Conservation (phyloP, 2,329 filamentous ascomycete genomes). For the Ceratocystis cacaofunesta region DNA sequence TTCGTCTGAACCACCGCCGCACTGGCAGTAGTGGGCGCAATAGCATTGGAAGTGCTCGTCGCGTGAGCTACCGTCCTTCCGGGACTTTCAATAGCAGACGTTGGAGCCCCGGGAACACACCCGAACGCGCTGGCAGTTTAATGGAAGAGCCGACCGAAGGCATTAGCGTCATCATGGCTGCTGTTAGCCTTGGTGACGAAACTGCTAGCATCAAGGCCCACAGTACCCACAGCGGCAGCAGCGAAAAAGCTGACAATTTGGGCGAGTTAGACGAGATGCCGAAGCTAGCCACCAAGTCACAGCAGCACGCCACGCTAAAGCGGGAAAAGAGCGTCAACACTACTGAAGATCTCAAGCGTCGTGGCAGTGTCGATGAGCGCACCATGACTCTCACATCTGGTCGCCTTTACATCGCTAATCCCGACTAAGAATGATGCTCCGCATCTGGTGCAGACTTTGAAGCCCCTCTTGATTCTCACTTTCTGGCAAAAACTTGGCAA, state of each 20-base stretch:
- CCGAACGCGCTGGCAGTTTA: slow-evolving; percentile 39
- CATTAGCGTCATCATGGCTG: slow-evolving; percentile 11
- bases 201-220: slow-evolving; percentile 33
- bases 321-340: slow-evolving; percentile 52
- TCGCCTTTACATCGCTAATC: slow-evolving; percentile 73
- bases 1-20: slow-evolving; percentile 46
- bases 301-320: slow-evolving; percentile 41
- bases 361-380: slow-evolving; percentile 72
- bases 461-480: no score
- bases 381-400: slow-evolving; percentile 60
- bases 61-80: slow-evolving; percentile 37
- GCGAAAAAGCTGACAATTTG: slow-evolving; percentile 46
- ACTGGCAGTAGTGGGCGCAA: slow-evolving; percentile 64
- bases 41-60: slow-evolving; percentile 42
- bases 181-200: slow-evolving; percentile 25
- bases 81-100: slow-evolving; percentile 31
- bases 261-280: slow-evolving; percentile 37
- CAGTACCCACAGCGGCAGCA: slow-evolving; percentile 41
- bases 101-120: slow-evolving; percentile 41
- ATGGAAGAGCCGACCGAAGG: slow-evolving; percentile 24
- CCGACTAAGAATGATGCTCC: slow-evolving; percentile 37
- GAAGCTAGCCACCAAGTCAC: slow-evolving; percentile 43
- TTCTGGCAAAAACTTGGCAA: not conserved
- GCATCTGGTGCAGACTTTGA: not conserved
- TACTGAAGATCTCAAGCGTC: slow-evolving; percentile 55